Evolutionary conservation across 2,329 filamentous ascomycete genomes (phyloP), one percentile per base, ranked within the genome.

Genomic region (Pochonia chlamydosporia): DNA sequence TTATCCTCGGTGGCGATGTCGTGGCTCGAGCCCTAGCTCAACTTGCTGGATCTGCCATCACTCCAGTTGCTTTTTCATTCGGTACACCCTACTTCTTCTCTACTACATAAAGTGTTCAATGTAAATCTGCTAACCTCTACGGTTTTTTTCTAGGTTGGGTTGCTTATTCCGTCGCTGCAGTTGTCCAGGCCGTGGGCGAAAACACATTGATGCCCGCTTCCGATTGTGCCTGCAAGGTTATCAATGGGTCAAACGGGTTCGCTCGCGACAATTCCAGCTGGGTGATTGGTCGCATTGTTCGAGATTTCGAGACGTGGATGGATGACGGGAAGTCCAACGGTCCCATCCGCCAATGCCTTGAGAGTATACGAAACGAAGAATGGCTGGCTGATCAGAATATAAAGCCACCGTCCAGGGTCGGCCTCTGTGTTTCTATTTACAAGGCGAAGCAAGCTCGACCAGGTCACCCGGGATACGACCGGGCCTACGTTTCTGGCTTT

Each of bases 231-330:
- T 55, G 54, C 42, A 52, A 54, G 5, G 61, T 72, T 16, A 63
- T 71, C 42, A 69, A 70, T 48, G 55, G 53, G 5, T 52, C 58
- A 18, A 66, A 53, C 14, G 65, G 69, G 1, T 66, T 68, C 48
- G 54, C 56, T 5, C 59, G 67, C 2, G 57, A 62, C 3, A 74
- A 73, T 45, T 56, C 57, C 11, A 63, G 56, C 18, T 75, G 70
- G 70, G 56, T 73, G 4, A 53, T 75, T 9, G 70, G 69, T 0
- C 59, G 71, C 0, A 57, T 74, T 1, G 49, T 73, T 6, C 58
- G 70, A 23, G 70, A 74, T 52, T 66, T 63, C 28, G 64, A 71
- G 10, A 48, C 42, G 28, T 67, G 61, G 60, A 43, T 43, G 28
- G 9, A 31, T 20, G 26, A 20, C 10, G 40, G 40, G 26, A 31